Percentiles rank a stretch among this genome's conserved stretches.
Conservation (phyloP, 768 basidiomycete species). For the Russula griseocarnosa region DNA sequence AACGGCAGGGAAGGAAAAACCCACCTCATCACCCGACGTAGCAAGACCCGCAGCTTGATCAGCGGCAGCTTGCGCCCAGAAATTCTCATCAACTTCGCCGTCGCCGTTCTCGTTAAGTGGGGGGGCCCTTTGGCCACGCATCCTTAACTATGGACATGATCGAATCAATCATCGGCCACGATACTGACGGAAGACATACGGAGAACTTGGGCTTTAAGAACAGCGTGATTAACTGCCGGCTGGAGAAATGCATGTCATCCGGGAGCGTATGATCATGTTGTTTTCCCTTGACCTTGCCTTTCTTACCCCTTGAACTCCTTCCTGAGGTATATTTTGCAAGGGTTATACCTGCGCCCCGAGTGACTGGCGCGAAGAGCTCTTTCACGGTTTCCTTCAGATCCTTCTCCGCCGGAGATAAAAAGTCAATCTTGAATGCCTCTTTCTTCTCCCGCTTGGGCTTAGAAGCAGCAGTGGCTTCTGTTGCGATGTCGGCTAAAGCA, state of each 20-base stretch:
- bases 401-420: conserved; percentile 56
- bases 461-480: conserved; percentile 43
- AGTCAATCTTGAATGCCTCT: conserved; percentile 80
- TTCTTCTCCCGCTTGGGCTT: conserved; percentile 68
- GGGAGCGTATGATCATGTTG: conserved; percentile 77
- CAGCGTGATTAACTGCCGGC: conserved; percentile 80
- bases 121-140: conserved; percentile 69
- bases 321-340: conserved; percentile 40
- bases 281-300: conserved; percentile 54
- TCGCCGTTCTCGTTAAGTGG: conserved; percentile 56
- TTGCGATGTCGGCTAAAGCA: conserved; percentile 46
- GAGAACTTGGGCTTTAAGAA: conserved; percentile 96
- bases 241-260: conserved; percentile 97
- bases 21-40: conserved; percentile 61
- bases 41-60: conserved; percentile 63
- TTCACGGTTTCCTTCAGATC: conserved; percentile 57
- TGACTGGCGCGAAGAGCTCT: conserved; percentile 73
- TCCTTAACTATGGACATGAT: conserved; percentile 59
- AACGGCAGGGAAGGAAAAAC: not conserved
- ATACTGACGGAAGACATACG: conserved; percentile 45
- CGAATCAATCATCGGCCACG: not conserved
- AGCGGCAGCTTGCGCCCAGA: conserved; percentile 95
- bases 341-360: conserved; percentile 65
- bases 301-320: conserved; percentile 41
- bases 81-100: conserved; percentile 91